Base-by-base conservation (phyloP, 1,284 basidiomycete species). In the Ustilago trichophora region DNA sequence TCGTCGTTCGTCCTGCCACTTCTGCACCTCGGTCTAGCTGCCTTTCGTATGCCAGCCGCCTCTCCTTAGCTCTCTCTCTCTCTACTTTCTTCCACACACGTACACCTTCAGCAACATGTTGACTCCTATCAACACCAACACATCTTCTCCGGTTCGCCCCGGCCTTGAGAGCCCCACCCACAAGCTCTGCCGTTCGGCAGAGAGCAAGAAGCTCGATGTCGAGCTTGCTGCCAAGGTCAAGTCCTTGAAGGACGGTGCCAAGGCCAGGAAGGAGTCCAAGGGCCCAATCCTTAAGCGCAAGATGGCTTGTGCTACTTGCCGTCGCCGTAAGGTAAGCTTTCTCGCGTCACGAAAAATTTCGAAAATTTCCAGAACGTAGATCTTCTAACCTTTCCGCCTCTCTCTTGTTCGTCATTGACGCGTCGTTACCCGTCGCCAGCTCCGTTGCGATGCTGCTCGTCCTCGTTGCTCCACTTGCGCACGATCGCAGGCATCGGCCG, bases 391-490 rank as follows among this genome's bases (percentile, higher is more conserved):
- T n/a, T n/a, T n/a, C n/a, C n/a, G n/a, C n/a, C n/a, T 10, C 26
- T 26, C 36, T 24, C 27, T 19, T 45, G 36, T 37, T 22, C 18
- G 19, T 31, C 8, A 16, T 19, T n/a, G 19, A 36, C 24, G 33
- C 26, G 44, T 68, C 58, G 43, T 34, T 37, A 52, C 36, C 45
- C 54, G 16, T 59, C 55, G 38, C 24, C 51, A 69, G 66, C 66
- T 69, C 43, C 66, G 66, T 54, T 69, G 66, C 44, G 66, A 69
- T 43, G 66, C 66, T 37, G 66, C 66, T 45, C 66, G 66, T 21
- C 66, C 66, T 48, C 66, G 66, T 43, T 69, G 66, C 52, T 69
- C 66, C 25, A 69, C 66, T 26, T 69, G 66, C 45, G 66, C 66
- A 29, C 59, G 66, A 36, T 69, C 66, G 13, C 66, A 69, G 56